phyloP scores from a whole-genome alignment of 2,329 filamentous ascomycete species.

The Diaporthe sp. region DNA sequence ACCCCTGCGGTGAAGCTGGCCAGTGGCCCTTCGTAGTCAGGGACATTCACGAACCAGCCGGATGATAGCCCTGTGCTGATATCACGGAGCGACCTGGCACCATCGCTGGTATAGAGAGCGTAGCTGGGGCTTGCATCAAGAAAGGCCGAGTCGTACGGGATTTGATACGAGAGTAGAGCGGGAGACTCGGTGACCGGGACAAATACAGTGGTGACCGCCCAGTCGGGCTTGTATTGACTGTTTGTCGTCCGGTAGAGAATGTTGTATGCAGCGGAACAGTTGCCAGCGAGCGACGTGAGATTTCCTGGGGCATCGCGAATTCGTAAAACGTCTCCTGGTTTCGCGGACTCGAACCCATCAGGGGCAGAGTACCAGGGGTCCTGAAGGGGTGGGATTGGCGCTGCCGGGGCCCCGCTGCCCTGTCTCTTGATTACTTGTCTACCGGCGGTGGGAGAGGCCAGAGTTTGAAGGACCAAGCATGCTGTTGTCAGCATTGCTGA shows the following conservation, averaged over 20 bases:
- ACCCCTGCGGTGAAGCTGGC: constrained; percentile 60
- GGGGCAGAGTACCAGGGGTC: constrained; percentile 54
- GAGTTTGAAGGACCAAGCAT: background rate
- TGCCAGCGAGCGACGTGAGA: constrained; percentile 42
- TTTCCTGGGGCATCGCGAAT: constrained; percentile 49
- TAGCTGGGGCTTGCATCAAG: constrained; percentile 57
- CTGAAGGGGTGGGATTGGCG: constrained; percentile 46
- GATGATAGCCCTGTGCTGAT: constrained; percentile 52
- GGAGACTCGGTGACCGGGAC: constrained; percentile 47
- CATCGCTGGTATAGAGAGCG: constrained; percentile 46
- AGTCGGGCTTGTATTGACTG: constrained; percentile 51
- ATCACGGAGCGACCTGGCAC: constrained; percentile 44
- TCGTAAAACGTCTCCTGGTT: constrained; percentile 49
- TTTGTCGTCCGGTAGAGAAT: constrained; percentile 57
- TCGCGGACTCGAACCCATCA: constrained; percentile 46
- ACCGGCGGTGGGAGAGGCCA: background rate
- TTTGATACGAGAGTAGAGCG: constrained; percentile 58
- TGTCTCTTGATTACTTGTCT: background rate
- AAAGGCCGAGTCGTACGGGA: constrained; percentile 56
- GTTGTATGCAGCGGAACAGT: constrained; percentile 49
- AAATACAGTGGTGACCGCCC: constrained; percentile 57
- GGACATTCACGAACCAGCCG: constrained; percentile 60
- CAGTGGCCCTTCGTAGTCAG: constrained; percentile 61
- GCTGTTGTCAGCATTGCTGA: constrained; percentile 5
- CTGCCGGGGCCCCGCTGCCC: background rate